Evolutionary conservation across 2,329 filamentous ascomycete genomes (phyloP), one percentile per base, ranked within the genome.

Genomic region (Aspergillus viridinutans): DNA sequence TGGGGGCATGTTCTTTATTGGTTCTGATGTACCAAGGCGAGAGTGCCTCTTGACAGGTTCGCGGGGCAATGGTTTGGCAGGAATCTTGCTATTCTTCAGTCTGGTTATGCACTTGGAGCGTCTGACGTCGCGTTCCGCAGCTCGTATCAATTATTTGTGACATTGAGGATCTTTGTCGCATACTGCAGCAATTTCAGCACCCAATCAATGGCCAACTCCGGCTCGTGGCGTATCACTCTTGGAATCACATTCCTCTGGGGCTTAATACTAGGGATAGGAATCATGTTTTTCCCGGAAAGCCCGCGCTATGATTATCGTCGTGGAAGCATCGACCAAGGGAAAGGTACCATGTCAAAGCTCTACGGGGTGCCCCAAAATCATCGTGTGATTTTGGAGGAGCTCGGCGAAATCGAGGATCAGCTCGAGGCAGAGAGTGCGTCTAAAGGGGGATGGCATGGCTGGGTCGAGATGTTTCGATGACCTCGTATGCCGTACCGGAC

Each of bases 271-370:
- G 78, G 79, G 1, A 54, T 74, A 21, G 82, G 82, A 5, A 84
- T 86, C 56, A 59, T 78, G 5, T 77, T 83, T 62, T 78, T 85
- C 60, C 79, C 79, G 0, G 83, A 86, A 61, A 81, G 78, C 9
- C 83, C 83, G 3, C 80, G 83, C 2, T 85, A 80, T 73, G 81
- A 82, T 43, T 85, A 83, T 67, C 79, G 83, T n/a, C 69, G 79
- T 40, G 81, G 80, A 38, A 78, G 78, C n/a, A 72, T 76, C 21
- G 80, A 84, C 2, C 69, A 71, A 47, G 82, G 83, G 1, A 74
- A 78, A 42, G 67, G 66, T 7, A 84, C 82, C 1, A 77, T 85
- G 45, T 73, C 81, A 0, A 77, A 78, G 42, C 78, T 81, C 12
- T 85, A 85, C 56, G 81, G 82, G 2, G 73, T 84, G 1, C 72